Evolutionary conservation across 495 filamentous ascomycete species (phyloP).

Genomic region (Podospora pseudocomata): DNA sequence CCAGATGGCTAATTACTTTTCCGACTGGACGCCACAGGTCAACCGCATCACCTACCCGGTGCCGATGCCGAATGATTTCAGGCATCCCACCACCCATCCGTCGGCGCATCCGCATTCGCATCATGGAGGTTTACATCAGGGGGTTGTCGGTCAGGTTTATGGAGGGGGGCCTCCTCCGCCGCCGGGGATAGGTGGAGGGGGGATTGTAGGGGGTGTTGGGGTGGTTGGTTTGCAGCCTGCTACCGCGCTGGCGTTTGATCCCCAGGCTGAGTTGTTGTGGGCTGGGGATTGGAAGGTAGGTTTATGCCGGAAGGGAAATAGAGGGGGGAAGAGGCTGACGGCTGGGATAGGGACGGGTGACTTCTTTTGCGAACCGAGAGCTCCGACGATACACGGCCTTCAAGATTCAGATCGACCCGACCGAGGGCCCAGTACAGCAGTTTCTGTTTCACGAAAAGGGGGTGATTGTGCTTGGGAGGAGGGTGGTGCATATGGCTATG

Average conservation of each 20-base stretch:
- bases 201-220: not conserved
- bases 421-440: constrained; percentile 72
- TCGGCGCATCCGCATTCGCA: not conserved
- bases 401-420: constrained; percentile 55
- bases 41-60: constrained; percentile 67
- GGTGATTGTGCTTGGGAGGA: constrained; percentile 71
- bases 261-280: constrained; percentile 85
- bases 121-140: not conserved
- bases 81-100: constrained; percentile 36
- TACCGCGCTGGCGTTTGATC: constrained; percentile 80
- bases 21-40: constrained; percentile 48
- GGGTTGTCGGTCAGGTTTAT: not conserved
- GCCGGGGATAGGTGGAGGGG: not conserved
- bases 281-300: constrained; percentile 82
- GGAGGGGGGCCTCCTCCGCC: not conserved
- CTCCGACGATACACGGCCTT: constrained; percentile 70
- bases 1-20: constrained; percentile 1
- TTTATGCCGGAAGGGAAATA: not conserved
- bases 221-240: constrained; percentile 48
- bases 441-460: constrained; percentile 83
- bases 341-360: constrained; percentile 65
- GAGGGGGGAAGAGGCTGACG: not conserved
- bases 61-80: constrained; percentile 60
- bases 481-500: constrained; percentile 78
- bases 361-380: constrained; percentile 78